phyloP scores from a whole-genome alignment of 2,329 filamentous ascomycete species.

The Macrophomina pseudophaseolina region DNA sequence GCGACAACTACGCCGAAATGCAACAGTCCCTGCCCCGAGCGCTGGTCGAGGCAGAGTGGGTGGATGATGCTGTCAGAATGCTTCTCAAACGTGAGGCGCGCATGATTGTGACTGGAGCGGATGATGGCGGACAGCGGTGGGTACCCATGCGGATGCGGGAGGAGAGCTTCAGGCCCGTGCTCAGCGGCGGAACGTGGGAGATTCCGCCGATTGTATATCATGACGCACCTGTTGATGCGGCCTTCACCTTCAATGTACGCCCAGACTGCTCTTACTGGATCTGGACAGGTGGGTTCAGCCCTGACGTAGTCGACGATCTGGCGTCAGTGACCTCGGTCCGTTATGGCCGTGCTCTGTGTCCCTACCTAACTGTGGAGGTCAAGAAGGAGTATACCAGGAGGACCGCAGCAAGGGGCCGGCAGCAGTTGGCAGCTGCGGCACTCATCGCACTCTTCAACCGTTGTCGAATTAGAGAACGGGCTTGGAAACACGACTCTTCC shows the following conservation, averaged over 20 bases:
- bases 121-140: neutral
- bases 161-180: neutral
- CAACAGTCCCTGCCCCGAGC: neutral
- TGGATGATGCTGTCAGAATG: neutral
- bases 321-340: neutral
- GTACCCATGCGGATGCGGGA: neutral
- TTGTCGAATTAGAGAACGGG: neutral
- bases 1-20: neutral
- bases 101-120: neutral
- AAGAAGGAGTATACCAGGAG: neutral
- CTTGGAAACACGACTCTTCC: neutral
- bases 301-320: neutral
- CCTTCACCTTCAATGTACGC: neutral
- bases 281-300: neutral
- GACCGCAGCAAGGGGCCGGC: neutral
- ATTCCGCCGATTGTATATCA: neutral
- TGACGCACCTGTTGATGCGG: neutral
- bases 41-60: neutral
- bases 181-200: neutral
- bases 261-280: constrained; percentile 1
- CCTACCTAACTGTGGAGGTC: neutral
- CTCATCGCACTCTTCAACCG: neutral
- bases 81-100: neutral
- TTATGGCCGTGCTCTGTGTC: neutral
- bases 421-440: neutral